Base-by-base conservation (phyloP, 176 grass and related monocot genomes). In the Rhynchospora breviuscula region DNA sequence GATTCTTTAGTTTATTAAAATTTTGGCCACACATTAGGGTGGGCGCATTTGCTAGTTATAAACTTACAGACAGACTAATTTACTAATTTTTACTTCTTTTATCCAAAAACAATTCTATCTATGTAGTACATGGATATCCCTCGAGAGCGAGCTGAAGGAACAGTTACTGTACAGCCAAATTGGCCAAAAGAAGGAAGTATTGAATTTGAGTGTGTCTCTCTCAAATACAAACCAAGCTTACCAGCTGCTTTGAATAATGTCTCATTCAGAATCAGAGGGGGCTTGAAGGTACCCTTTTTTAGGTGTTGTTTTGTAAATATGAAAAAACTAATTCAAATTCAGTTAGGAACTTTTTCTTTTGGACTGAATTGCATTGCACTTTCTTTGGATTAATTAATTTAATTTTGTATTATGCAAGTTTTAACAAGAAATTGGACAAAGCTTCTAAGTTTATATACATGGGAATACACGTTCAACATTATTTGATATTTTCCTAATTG, bases 151-250 rank as follows among this genome's bases (percentile, higher is more conserved):
- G 74, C 89, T 46, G 74, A 94, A 74, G 95, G 90, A 87, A 89
- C 84, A 62, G 79, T 86, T 87, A 48, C 72, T 64, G 81, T 85
- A 75, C 66, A 81, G 1, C 72, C 60, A 84, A 87, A 64, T 71
- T 98, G 95, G 95, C 92, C 95, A 69, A 71, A 40, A 21, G 87
- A 91, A 87, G 90, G 95, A 80, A 90, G 54, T 46, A 91, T 94
- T 77, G 92, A 89, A 81, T 94, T 98, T 87, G 87, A 93, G 59
- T 84, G 82, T 89, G 89, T 98, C 75, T 91, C 85, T 80, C 90
- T 98, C 33, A 92, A 76, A 90, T 98, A 98, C 83, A 94, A 88
- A 59, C 84, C 86, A 52, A 87, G 90, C 26, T 70, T 98, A 78
- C 90, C 92, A 44, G 81, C 87, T 5, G 92, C 92, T 87, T 87